Percentiles rank a stretch among this genome's conserved stretches.
These are phyloP conservation scores for Colletotrichum sp. DNA, from an alignment of 2,329 filamentous ascomycete species.

Conservation along the genomic window DNA sequence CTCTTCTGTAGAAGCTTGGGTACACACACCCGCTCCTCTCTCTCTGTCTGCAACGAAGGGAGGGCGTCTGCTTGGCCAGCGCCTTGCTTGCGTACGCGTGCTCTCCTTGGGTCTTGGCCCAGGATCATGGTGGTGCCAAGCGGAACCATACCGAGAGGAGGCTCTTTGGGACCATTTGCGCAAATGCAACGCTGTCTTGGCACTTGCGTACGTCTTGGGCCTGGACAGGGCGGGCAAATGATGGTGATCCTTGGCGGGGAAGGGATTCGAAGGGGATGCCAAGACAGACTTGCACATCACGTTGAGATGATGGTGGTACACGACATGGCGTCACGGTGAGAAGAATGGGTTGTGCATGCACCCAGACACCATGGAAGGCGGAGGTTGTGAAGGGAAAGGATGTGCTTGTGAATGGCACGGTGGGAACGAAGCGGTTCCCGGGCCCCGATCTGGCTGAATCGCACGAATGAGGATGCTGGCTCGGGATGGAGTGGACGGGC, in stretches of 20 bases:
- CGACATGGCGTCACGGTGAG: background rate
- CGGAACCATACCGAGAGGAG: conserved; percentile 2
- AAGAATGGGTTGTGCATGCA: background rate
- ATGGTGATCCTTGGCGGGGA: background rate
- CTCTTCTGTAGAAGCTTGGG: background rate
- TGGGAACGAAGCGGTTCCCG: background rate
- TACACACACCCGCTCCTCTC: background rate
- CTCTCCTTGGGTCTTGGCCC: background rate
- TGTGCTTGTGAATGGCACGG: background rate
- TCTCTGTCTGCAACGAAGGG: background rate
- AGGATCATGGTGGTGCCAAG: background rate
- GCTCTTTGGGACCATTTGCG: background rate
- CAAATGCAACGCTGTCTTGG: background rate
- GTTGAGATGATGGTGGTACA: background rate
- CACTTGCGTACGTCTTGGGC: background rate
- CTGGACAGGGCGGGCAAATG: background rate
- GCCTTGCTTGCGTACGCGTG: background rate
- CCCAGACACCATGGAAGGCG: background rate
- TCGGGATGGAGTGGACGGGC: background rate
- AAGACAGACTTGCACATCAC: background rate
- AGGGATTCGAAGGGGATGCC: background rate
- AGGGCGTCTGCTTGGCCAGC: background rate
- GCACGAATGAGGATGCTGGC: conserved; percentile 1
- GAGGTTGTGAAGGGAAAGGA: background rate
- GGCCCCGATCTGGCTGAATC: background rate